Evolutionary conservation across 345 rosid genomes (phyloP).

Genomic region (Gossypium turneri): DNA sequence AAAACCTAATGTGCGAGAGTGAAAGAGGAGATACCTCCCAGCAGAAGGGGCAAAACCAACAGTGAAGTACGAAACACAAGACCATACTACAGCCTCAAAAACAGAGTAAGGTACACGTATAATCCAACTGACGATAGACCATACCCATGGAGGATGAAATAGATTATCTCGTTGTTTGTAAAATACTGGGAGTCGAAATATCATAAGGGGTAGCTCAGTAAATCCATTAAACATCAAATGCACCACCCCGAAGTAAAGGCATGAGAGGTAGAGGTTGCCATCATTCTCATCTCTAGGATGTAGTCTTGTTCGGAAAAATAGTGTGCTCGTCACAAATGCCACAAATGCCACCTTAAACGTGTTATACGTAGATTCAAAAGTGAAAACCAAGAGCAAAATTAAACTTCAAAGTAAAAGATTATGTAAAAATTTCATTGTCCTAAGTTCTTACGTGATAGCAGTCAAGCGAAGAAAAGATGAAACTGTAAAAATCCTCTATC

Average conservation of each 20-base stretch:
- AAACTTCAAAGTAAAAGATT: background rate
- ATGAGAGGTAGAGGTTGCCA: conserved; percentile 69
- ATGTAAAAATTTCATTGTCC: background rate
- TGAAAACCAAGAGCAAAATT: background rate
- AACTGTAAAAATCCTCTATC: too few species aligned
- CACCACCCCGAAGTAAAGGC: conserved; percentile 76
- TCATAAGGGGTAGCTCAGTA: conserved; percentile 77
- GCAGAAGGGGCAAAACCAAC: conserved; percentile 78
- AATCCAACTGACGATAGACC: conserved; percentile 75
- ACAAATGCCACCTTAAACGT: conserved; percentile 68
- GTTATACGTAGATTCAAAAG: conserved; percentile 3
- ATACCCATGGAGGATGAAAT: conserved; percentile 92
- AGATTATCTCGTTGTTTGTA: conserved; percentile 88
- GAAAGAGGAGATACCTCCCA: conserved; percentile 45
- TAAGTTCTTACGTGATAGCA: background rate
- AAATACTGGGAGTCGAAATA: conserved; percentile 80
- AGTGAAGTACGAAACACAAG: conserved; percentile 67
- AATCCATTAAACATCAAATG: conserved; percentile 92
- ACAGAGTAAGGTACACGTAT: conserved; percentile 84
- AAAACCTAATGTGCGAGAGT: background rate
- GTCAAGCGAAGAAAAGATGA: background rate
- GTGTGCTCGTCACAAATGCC: conserved; percentile 76
- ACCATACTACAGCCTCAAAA: conserved; percentile 84
- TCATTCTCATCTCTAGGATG: conserved; percentile 71
- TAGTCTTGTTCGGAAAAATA: conserved; percentile 65